Base-by-base conservation (phyloP, 352 stramenopile species). In the Saprolegnia diclina region DNA sequence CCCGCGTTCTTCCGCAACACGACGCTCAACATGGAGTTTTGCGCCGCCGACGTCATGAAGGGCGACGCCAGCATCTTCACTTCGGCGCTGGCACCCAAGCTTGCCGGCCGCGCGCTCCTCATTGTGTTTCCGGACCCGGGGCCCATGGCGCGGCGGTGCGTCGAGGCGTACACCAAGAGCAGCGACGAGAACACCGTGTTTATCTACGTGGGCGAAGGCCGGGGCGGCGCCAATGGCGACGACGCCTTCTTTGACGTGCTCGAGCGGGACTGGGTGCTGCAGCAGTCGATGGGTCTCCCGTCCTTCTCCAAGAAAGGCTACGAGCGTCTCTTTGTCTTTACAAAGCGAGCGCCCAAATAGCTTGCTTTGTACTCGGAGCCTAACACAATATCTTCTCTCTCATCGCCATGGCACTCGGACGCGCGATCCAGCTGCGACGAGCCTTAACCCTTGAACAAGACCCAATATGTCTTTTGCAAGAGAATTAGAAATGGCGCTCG, bases 201-300 rank as follows among this genome's bases (percentile, higher is more conserved):
- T 13, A 67, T 89, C 0, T 87, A 82, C 66, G 77, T 87, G 29
- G 84, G 82, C 66, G 84, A 92, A 77, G 82, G 82, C n/a, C 72
- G 75, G 26, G 78, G 79, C 56, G 84, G 84, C 48, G 80, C 80
- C 6, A 90, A 90, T 71, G 84, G 65, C 11, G 70, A 83, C 53
- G 71, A 79, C 52, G 66, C 46, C 42, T 83, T 92, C 46, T 91
- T 91, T 71, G 77, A 90, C 55, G 66, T 73, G 29, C 77, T 82
- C 48, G 75, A 89, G 55, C 68, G 74, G 48, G 72, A 62, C 21
- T 74, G 63, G 54, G 56, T 69, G 42, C 64, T 72, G n/a, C 65
- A 79, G 46, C 16, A 78, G 21, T 71, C 82, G 67, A 42, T 76
- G 56, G 73, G 86, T 48, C 16, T 71, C 35, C 44, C 40, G 46